These are phyloP conservation scores for Citrus inodora DNA, from an alignment of 345 rosid genomes.

Conservation along the genomic window DNA sequence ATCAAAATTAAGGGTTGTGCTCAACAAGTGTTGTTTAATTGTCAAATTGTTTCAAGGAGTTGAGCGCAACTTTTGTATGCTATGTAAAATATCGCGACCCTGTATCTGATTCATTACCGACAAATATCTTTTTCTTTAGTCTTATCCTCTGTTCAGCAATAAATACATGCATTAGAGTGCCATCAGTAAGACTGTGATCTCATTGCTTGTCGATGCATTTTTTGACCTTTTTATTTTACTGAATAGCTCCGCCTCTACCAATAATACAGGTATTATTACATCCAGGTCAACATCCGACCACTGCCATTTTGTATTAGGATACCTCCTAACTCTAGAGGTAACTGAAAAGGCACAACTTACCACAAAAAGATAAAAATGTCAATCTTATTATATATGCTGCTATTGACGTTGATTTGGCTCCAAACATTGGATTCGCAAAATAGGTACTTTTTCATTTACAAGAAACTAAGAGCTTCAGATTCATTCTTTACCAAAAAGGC, in stretches of 20 bases:
- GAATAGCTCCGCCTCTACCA: too few relatives aligned
- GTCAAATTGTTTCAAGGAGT: too few relatives aligned
- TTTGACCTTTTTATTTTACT: too few relatives aligned
- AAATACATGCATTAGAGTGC: background rate
- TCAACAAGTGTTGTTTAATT: too few relatives aligned
- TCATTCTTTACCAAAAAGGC: too few relatives aligned
- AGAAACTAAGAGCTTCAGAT: background rate
- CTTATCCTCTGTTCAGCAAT: background rate
- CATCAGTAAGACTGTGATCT: background rate
- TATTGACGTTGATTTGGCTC: background rate
- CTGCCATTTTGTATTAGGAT: background rate
- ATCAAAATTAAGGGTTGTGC: too few relatives aligned
- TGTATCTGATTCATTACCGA: background rate
- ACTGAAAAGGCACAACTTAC: background rate
- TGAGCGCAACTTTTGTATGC: too few relatives aligned
- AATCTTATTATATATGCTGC: background rate
- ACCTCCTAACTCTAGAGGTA: background rate
- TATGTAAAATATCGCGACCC: too few relatives aligned
- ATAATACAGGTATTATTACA: too few relatives aligned
- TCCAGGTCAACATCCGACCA: background rate
- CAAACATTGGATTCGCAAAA: background rate
- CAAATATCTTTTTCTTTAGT: background rate
- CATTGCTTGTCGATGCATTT: background rate
- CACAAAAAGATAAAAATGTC: too few relatives aligned
- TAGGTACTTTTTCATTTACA: background rate